Evolutionary conservation across 495 filamentous ascomycete species (phyloP), one percentile per base, ranked within the genome.

Genomic region (Friedmanniomyces simplex): DNA sequence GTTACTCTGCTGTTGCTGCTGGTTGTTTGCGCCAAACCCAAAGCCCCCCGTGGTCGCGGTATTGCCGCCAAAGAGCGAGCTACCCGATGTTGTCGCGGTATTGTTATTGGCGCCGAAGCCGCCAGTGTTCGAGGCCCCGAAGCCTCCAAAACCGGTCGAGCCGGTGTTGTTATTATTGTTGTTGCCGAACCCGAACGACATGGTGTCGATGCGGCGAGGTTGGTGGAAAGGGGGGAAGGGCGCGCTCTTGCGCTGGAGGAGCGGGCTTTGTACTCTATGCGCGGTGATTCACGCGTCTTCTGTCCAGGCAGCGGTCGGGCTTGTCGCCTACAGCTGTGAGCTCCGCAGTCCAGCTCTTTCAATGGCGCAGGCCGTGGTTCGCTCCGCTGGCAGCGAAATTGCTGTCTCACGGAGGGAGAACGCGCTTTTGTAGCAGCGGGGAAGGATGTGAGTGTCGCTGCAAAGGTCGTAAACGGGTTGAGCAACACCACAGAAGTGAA

Each of bases 81-180:
- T 45, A 22, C 56, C 55, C 18, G 55, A 47, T 10, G 55, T 42
- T 37, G 70, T 68, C 18, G 46, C 25, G 57, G 65, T 68, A 59
- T 75, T 78, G 63, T 73, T 79, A 66, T 73, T 82, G 18, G 76
- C 59, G 54, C 81, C 80, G 67, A 85, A 78, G 28, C 74, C 76
- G 50, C 63, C 66, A 26, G 77, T 72, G 50, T 68, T 77, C 10
- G 67, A 69, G 45, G 54, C 55, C 25, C 75, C 76, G 60, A 81
- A 81, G 7, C 73, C 74, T 45, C 87, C 87, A 60, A 53, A 52
- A 1, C 20, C 46, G 42, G n/a, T 24, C 14, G 50, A 48, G 43
- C 37, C 46, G 58, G 13, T 45, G 45, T 49, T 59, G 21, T 58
- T 63, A 36, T 58, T 63, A 36, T 57, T 52, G 54, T 57, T 66